Evolutionary conservation across 1,284 basidiomycete species (phyloP).

Genomic region (Trichosporon asahii): DNA sequence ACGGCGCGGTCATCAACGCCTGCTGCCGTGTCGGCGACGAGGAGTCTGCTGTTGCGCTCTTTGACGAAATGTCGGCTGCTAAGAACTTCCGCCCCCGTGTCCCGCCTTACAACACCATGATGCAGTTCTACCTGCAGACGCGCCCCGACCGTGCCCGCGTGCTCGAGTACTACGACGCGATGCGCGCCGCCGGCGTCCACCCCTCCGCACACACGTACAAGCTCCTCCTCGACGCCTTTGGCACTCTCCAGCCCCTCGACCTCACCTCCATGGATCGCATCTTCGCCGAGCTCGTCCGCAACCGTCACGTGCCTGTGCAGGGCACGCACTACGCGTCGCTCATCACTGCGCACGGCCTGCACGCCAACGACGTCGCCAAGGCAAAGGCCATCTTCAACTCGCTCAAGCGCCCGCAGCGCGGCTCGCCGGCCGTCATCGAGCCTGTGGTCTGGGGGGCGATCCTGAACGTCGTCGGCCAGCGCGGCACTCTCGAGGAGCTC

Average conservation of each 20-base stretch:
- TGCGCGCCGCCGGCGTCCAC: constrained; percentile 62
- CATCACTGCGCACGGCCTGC: constrained; percentile 86
- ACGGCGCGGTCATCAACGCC: constrained; percentile 87
- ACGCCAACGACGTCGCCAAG: constrained; percentile 69
- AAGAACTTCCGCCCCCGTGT: constrained; percentile 79
- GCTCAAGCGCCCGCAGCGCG: constrained; percentile 18
- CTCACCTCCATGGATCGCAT: constrained; percentile 69
- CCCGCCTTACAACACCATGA: constrained; percentile 96
- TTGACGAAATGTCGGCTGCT: constrained; percentile 75
- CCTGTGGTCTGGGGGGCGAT: constrained; percentile 88
- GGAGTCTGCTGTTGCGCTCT: constrained; percentile 73
- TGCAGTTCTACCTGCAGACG: constrained; percentile 90
- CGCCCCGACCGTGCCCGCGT: constrained; percentile 77
- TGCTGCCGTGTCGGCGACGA: constrained; percentile 91
- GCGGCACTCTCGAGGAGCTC: constrained; percentile 75
- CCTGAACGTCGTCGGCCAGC: constrained; percentile 79
- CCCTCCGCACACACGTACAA: constrained; percentile 92
- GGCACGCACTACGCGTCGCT: constrained; percentile 88
- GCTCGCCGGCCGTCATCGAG: constrained; percentile 59
- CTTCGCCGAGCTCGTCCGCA: constrained; percentile 62
- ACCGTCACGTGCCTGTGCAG: constrained; percentile 62
- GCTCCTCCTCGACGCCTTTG: constrained; percentile 88
- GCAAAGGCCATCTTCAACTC: constrained; percentile 75
- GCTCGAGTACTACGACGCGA: constrained; percentile 70
- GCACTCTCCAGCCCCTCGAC: constrained; percentile 78